Percentiles rank a stretch among this genome's conserved stretches.
Evolutionary conservation across 306 rosid species (phyloP).

Genomic region (Pueraria montana): DNA sequence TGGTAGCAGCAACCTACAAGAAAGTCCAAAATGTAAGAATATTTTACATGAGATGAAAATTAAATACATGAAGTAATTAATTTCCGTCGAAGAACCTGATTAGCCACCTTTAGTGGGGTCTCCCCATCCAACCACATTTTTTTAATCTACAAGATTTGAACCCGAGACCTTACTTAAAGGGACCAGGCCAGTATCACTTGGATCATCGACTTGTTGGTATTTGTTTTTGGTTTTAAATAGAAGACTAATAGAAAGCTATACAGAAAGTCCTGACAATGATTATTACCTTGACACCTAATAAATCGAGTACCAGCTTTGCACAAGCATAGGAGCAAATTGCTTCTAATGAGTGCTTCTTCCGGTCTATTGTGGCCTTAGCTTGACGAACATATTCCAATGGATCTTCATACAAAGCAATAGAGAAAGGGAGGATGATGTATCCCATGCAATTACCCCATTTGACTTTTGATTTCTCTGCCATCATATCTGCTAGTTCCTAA

Average conservation of each 20-base stretch:
- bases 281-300: slow-evolving; percentile 65
- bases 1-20: slow-evolving; percentile 54
- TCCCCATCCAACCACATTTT: too few relatives aligned
- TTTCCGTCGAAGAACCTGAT: too few relatives aligned
- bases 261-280: not conserved
- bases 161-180: too few relatives aligned
- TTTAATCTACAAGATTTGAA: too few relatives aligned
- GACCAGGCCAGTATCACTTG: too few relatives aligned
- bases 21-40: not conserved
- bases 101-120: too few relatives aligned
- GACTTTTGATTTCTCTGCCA: slow-evolving; percentile 66
- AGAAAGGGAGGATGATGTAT: slow-evolving; percentile 57
- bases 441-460: slow-evolving; percentile 77
- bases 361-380: slow-evolving; percentile 66
- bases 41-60: not conserved
- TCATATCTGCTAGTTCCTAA: slow-evolving; percentile 74
- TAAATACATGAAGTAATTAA: not conserved
- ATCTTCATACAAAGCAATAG: slow-evolving; percentile 54
- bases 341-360: slow-evolving; percentile 71
- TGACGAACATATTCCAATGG: slow-evolving; percentile 66
- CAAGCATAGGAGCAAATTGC: slow-evolving; percentile 49
- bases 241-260: not conserved
- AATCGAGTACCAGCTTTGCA: slow-evolving; percentile 45
- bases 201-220: too few relatives aligned
- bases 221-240: not conserved